Base-by-base conservation (phyloP, 225 moss, liverwort and hornwort genomes). In the Anthoceros angustus region DNA sequence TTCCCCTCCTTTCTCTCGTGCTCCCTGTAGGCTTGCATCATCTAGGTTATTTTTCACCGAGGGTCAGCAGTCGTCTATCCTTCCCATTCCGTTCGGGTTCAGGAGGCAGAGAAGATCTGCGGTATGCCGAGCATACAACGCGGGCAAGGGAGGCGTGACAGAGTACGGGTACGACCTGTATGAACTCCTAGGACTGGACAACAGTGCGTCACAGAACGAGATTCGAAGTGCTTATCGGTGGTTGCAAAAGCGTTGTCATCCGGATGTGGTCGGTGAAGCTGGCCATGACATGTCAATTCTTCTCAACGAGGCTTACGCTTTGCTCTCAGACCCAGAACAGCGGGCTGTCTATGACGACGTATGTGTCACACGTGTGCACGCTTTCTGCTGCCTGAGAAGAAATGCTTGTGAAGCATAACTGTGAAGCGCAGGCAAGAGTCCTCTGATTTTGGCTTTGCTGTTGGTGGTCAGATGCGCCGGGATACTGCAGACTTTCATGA, bases 201-300 rank as follows among this genome's bases (percentile, higher is more conserved):
- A 72, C 39, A 75, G 80, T 25, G 86, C 94, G 0, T 26, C 73
- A 0, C 26, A 72, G 21, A 74, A 74, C 48, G 86, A 88, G 24
- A 85, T 95, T 32, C 90, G 88, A 78, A 77, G 80, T 70, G 86
- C 90, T 49, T 95, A 95, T 71, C 76, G 94, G 23, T 95, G 94
- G 94, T 70, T 95, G 75, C 91, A 91, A 71, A 95, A 95, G 72
- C 71, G 83, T 39, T 95, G 94, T 32, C 94, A 95, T 69, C 94
- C 91, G 10, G 94, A 95, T 20, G 77, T 95, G 64, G 94, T 90
- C 40, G 94, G 94, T 1, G 43, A 75, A 38, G 70, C 79, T 2
- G 94, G 94, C n/a, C 94, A 95, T 72, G 94, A 95, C 72, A 95
- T 95, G 94, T 82, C 94, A 55, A 95, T 95, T 16, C 66, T 95